Conservation (phyloP, 2,329 filamentous ascomycete genomes). For the Stylonectria norvegica region DNA sequence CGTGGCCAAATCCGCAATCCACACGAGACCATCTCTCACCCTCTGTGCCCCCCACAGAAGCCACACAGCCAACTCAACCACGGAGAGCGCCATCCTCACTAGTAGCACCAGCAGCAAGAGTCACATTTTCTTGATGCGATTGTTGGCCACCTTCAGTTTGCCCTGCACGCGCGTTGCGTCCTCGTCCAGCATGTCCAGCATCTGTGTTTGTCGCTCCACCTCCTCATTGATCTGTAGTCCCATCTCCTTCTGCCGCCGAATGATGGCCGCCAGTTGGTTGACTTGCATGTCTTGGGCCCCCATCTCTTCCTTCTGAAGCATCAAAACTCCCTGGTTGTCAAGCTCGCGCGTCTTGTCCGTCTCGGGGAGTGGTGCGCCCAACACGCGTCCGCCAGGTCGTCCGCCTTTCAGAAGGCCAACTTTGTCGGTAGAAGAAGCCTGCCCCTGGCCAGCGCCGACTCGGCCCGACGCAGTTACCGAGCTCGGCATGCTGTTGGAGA, state of each 20-base stretch:
- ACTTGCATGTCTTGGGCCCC: slow-evolving; percentile 71
- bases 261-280: slow-evolving; percentile 63
- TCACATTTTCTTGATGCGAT: slow-evolving; percentile 65
- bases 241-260: slow-evolving; percentile 73
- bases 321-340: slow-evolving; percentile 70
- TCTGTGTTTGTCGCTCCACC: slow-evolving; percentile 65
- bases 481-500: slow-evolving; percentile 55
- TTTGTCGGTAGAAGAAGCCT: slow-evolving; percentile 47
- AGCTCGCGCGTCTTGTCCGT: slow-evolving; percentile 73
- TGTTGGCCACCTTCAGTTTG: slow-evolving; percentile 73
- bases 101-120: slow-evolving; percentile 25
- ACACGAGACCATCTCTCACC: slow-evolving; percentile 22
- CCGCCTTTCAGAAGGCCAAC: slow-evolving; percentile 43
- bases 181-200: slow-evolving; percentile 64
- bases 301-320: slow-evolving; percentile 73
- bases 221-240: slow-evolving; percentile 73
- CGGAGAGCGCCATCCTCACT: slow-evolving; percentile 28
- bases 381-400: slow-evolving; percentile 55
- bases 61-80: slow-evolving; percentile 31
- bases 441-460: slow-evolving; percentile 49
- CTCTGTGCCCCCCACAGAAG: slow-evolving; percentile 27
- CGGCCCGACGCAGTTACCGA: slow-evolving; percentile 21
- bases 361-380: slow-evolving; percentile 70
- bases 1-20: slow-evolving; percentile 28
- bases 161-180: slow-evolving; percentile 63